These are phyloP conservation scores for Sanghuangporus baumii DNA, from an alignment of 1,284 basidiomycete genomes.

Conservation along the genomic window DNA sequence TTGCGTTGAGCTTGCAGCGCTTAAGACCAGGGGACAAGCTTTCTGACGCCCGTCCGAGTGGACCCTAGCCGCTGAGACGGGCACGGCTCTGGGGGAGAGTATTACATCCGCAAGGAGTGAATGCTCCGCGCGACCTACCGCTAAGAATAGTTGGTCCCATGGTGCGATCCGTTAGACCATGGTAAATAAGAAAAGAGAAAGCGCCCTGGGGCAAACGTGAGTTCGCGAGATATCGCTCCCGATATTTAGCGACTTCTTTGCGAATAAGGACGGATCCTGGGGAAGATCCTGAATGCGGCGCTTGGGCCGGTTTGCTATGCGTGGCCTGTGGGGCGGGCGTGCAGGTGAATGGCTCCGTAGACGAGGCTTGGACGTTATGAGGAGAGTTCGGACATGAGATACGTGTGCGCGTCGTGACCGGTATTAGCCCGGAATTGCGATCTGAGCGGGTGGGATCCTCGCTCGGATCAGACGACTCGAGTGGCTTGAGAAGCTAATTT, in stretches of 20 bases:
- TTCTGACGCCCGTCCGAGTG: slow-evolving; percentile 10
- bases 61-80: slow-evolving; percentile 15
- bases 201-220: slow-evolving; percentile 15
- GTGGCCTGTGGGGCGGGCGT: not conserved
- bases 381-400: not conserved
- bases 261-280: slow-evolving; percentile 8
- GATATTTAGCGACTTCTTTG: not conserved
- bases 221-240: not conserved
- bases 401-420: not conserved
- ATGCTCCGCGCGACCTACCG: slow-evolving; percentile 11
- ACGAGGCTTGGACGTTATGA: slow-evolving; percentile 3
- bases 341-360: not conserved
- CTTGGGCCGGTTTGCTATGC: not conserved
- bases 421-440: slow-evolving; percentile 5
- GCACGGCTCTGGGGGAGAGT: slow-evolving; percentile 2
- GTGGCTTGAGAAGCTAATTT: not conserved
- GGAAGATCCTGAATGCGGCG: slow-evolving; percentile 8
- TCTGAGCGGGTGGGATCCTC: slow-evolving; percentile 4
- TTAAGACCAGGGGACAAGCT: slow-evolving; percentile 8
- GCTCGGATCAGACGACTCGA: not conserved
- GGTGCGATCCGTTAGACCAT: slow-evolving; percentile 14
- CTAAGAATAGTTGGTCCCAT: slow-evolving; percentile 12
- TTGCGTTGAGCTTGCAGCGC: not conserved
- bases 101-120: not conserved
- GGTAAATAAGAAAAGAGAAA: slow-evolving; percentile 1